Evolutionary conservation across 768 basidiomycete genomes (phyloP).

Genomic region (Leucocoprinus leucothites): DNA sequence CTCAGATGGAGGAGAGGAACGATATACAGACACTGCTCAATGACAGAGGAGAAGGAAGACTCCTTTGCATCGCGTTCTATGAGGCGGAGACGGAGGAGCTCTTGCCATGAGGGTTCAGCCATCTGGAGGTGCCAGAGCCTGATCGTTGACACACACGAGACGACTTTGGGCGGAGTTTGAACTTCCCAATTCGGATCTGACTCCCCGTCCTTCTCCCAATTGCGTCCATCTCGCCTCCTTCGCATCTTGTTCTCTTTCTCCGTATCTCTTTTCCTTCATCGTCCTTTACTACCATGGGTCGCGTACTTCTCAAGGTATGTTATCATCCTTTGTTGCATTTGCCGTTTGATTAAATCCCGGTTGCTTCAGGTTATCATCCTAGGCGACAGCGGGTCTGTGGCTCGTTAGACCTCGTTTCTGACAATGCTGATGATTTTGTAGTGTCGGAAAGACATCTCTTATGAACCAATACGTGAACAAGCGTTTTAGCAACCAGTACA

Average conservation of each 20-base stretch:
- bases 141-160: slow-evolving; percentile 6
- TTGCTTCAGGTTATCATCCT: slow-evolving; percentile 89
- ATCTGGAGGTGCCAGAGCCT: slow-evolving; percentile 36
- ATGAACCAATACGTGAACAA: slow-evolving; percentile 99
- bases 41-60: slow-evolving; percentile 64
- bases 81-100: slow-evolving; percentile 73
- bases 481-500: slow-evolving; percentile 99
- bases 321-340: neutral
- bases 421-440: slow-evolving; percentile 28
- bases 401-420: slow-evolving; percentile 5
- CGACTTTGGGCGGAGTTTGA: slow-evolving; percentile 38
- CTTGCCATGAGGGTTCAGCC: slow-evolving; percentile 85
- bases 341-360: slow-evolving; percentile 1
- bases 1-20: slow-evolving; percentile 12
- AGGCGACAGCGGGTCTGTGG: slow-evolving; percentile 88
- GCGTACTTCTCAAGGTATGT: slow-evolving; percentile 79
- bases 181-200: slow-evolving; percentile 27
- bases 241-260: slow-evolving; percentile 18
- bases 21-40: slow-evolving; percentile 64
- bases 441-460: slow-evolving; percentile 98
- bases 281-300: slow-evolving; percentile 56
- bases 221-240: slow-evolving; percentile 9
- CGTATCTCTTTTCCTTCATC: slow-evolving; percentile 19
- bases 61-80: slow-evolving; percentile 82
- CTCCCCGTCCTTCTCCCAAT: slow-evolving; percentile 14